These are phyloP conservation scores for Cupressus sempervirens DNA, from an alignment of 75 land plant genomes.

Conservation along the genomic window DNA sequence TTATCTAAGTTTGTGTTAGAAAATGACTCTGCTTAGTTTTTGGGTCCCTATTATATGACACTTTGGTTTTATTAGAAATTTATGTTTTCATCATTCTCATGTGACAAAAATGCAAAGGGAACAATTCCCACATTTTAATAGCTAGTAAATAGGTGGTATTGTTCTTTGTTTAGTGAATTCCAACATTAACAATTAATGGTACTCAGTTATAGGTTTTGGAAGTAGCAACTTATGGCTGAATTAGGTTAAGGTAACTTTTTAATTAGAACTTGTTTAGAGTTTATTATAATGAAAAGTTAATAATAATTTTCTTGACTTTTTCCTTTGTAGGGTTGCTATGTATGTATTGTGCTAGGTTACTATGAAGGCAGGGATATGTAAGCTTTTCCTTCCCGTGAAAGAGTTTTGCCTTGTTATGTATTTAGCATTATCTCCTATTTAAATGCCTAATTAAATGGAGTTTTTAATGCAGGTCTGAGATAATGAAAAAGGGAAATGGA, in stretches of 20 bases:
- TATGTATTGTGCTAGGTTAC: constrained; percentile 90
- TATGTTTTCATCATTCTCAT: no score
- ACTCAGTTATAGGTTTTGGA: background rate
- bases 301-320: background rate
- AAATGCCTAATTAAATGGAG: background rate
- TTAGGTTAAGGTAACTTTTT: background rate
- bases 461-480: constrained; percentile 65
- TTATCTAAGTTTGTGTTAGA: no score
- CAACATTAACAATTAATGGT: background rate
- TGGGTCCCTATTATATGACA: no score
- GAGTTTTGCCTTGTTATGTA: background rate
- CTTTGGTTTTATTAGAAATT: no score
- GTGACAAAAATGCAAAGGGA: no score
- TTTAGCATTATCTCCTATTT: background rate
- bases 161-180: background rate
- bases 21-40: no score
- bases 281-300: background rate
- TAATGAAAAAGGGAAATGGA: constrained; percentile 79
- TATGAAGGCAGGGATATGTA: constrained; percentile 99
- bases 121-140: no score
- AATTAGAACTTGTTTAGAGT: background rate
- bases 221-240: background rate
- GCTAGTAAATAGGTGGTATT: background rate
- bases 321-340: constrained; percentile 91
- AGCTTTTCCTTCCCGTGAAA: constrained; percentile 22